These are phyloP conservation scores for Sphenostylis stenocarpa DNA, from an alignment of 306 rosid genomes.

Conservation along the genomic window DNA sequence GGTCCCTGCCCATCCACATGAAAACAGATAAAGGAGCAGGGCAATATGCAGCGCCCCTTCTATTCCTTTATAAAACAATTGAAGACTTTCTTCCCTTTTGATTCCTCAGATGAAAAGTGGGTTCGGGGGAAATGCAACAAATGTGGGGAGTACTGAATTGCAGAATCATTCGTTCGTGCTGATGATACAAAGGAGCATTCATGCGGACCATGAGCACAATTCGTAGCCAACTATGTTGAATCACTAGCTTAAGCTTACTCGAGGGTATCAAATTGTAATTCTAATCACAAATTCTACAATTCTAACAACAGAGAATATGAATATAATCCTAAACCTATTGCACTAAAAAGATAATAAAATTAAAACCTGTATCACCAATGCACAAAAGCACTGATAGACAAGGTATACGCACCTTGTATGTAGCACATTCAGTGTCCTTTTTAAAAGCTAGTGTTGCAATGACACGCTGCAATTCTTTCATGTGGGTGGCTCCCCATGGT, in stretches of 20 bases:
- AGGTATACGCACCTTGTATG: conserved; percentile 73
- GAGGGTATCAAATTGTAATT: background rate
- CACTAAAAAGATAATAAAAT: background rate
- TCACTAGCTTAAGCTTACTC: background rate
- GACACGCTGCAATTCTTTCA: conserved; percentile 92
- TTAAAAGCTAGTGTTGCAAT: conserved; percentile 80
- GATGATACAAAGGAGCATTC: background rate
- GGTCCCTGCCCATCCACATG: background rate
- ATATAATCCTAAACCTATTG: conserved; percentile 7
- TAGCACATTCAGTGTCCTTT: conserved; percentile 76
- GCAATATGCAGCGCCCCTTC: background rate
- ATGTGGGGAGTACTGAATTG: background rate
- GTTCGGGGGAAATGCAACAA: background rate
- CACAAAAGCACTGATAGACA: background rate
- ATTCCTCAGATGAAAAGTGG: background rate
- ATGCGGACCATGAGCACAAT: background rate
- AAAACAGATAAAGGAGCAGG: conserved; percentile 15
- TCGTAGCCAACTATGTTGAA: conserved; percentile 5
- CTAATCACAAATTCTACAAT: conserved; percentile 4
- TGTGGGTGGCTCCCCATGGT: conserved; percentile 80
- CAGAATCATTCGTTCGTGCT: background rate
- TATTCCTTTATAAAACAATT: background rate
- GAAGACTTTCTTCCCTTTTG: background rate
- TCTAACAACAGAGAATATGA: conserved; percentile 17
- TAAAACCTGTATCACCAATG: background rate